Evolutionary conservation across 495 filamentous ascomycete genomes (phyloP), one percentile per base, ranked within the genome.

Genomic region (Xylaria acuta): DNA sequence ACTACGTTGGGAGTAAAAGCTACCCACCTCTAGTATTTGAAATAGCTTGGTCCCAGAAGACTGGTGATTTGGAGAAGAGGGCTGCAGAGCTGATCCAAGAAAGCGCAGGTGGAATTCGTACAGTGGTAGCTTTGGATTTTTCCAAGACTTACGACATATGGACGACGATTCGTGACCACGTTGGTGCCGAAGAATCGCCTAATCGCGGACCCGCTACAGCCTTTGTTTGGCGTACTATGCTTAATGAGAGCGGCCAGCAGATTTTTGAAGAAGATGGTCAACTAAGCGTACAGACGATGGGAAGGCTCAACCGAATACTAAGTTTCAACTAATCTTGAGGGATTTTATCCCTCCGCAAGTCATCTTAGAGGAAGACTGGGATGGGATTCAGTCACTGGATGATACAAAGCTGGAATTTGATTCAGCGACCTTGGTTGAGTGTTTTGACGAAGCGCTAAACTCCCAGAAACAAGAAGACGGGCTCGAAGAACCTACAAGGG

Each of bases 341-440:
- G 60, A 64, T 18, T 64, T 64, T 9, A 11, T 64, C 18, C 60
- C 60, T 11, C 3, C 20, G 12, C 60, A 36, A 45, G 38, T 64
- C 40, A 64, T 64, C n/a, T n/a, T 5, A 43, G 22, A 4, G 12
- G 38, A 45, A 45, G 20, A n/a, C 4, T 64, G 60, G 60, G 38
- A 64, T 43, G n/a, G 12, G 11, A 38, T 43, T 9, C 1, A 64
- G 40, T 9, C 25, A 1, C 22, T 64, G 9, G 36, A 64, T 1
- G 7, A 64, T 30, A 36, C 38, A 30, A 64, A 43, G 60, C 18
- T 64, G 60, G 60, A 64, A 41, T 36, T 64, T 2, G 60, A 64
- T 64, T 12, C 60, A 3, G 20, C 38, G 16, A 43, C n/a, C 18
- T 16, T 64, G 1, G 22, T 64, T 4, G 0, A 18, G 1, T 64